phyloP scores from a whole-genome alignment of 2,329 filamentous ascomycete genomes.

The Sclerotinia spermophila region DNA sequence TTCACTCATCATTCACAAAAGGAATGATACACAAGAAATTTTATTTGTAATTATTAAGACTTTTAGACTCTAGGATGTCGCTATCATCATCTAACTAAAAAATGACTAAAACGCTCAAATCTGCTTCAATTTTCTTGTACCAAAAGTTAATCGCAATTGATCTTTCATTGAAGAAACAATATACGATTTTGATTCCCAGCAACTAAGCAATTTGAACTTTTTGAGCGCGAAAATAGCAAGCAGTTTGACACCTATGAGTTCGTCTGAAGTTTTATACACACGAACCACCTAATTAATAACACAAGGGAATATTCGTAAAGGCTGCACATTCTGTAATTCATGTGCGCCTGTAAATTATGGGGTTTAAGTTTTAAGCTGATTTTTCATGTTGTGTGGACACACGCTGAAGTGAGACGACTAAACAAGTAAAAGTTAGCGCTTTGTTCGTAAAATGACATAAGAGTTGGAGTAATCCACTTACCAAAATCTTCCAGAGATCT shows the following conservation, averaged over 20 bases:
- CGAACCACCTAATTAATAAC: conserved; percentile 17
- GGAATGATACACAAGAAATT: neutral
- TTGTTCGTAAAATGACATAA: conserved; percentile 5
- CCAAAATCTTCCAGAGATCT: conserved; percentile 84
- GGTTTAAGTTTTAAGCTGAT: conserved; percentile 54
- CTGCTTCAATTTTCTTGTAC: conserved; percentile 16
- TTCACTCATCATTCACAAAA: neutral
- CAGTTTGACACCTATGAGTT: conserved; percentile 14
- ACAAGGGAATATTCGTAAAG: conserved; percentile 14
- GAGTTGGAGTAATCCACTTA: conserved; percentile 48
- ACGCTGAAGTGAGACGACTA: conserved; percentile 84
- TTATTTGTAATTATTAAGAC: conserved; percentile 17
- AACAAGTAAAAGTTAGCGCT: conserved; percentile 46
- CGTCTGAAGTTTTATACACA: conserved; percentile 19
- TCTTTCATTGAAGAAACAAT: neutral
- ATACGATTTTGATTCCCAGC: neutral
- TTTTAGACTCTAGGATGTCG: conserved; percentile 15
- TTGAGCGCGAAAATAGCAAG: conserved; percentile 16
- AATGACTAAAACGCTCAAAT: conserved; percentile 20
- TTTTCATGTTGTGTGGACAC: conserved; percentile 92
- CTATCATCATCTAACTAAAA: conserved; percentile 8
- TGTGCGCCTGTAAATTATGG: conserved; percentile 17
- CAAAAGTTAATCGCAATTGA: conserved; percentile 11
- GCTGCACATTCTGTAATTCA: conserved; percentile 13
- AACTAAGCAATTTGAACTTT: conserved; percentile 16